phyloP scores from a whole-genome alignment of 148 eudicot species.

The Camellia granthamiana region DNA sequence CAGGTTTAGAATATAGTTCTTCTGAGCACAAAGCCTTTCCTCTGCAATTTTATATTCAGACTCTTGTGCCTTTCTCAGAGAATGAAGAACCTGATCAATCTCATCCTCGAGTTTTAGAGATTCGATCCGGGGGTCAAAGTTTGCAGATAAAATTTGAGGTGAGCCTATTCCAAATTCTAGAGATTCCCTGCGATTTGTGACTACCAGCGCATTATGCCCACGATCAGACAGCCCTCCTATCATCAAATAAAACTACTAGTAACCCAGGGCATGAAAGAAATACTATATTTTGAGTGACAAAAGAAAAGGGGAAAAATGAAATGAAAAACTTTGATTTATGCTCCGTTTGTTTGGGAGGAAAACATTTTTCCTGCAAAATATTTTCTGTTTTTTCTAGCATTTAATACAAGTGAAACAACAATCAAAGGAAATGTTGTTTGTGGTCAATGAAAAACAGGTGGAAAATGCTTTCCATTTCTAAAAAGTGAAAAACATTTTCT shows the following conservation, averaged over 20 bases:
- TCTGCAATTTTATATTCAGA: constrained; percentile 56
- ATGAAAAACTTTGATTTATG: not conserved
- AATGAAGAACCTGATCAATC: constrained; percentile 47
- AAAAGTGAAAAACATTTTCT: too few relatives aligned
- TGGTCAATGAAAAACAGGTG: too few relatives aligned
- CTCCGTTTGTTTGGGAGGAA: too few relatives aligned
- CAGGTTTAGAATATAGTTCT: constrained; percentile 43
- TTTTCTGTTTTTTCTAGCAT: too few relatives aligned
- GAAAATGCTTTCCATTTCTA: too few relatives aligned
- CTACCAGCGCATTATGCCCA: constrained; percentile 18
- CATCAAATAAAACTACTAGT: constrained; percentile 9
- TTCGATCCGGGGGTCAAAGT: constrained; percentile 37
- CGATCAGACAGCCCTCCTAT: constrained; percentile 16
- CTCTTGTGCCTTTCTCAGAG: constrained; percentile 62
- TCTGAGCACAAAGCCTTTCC: constrained; percentile 57
- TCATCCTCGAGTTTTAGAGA: constrained; percentile 49
- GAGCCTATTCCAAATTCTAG: constrained; percentile 11
- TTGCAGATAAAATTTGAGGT: constrained; percentile 17
- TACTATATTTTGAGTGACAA: not conserved
- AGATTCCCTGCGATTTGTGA: constrained; percentile 11
- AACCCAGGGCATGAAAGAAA: not conserved
- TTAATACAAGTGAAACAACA: too few relatives aligned
- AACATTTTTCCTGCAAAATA: too few relatives aligned
- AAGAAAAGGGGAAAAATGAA: not conserved
- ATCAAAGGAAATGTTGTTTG: too few relatives aligned